Conservation (phyloP, 140 eudicot species). For the Bidens hawaiensis region DNA sequence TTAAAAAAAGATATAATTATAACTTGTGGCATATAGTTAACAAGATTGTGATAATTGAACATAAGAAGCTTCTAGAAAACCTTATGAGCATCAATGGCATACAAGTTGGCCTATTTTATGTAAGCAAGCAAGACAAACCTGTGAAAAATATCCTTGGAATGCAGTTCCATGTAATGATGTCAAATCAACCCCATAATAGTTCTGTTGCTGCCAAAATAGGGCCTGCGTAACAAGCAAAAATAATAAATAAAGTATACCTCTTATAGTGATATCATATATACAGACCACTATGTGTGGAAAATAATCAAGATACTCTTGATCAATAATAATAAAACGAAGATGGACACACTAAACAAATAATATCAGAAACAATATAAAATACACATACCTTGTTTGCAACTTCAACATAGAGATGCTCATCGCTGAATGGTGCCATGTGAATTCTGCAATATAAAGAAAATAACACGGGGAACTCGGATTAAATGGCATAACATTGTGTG, state of each 20-base stretch:
- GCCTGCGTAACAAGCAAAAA: slow-evolving; percentile 49
- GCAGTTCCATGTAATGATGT: slow-evolving; percentile 89
- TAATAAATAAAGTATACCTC: background rate
- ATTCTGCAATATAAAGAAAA: slow-evolving; percentile 43
- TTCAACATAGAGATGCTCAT: slow-evolving; percentile 75
- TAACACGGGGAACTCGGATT: background rate
- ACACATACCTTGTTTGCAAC: slow-evolving; percentile 77
- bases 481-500: background rate
- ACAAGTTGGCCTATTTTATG: no score
- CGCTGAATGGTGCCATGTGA: slow-evolving; percentile 98
- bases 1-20: no score
- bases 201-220: slow-evolving; percentile 97
- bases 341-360: background rate
- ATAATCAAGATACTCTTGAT: slow-evolving; percentile 2
- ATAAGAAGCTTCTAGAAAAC: background rate
- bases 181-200: slow-evolving; percentile 93
- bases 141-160: slow-evolving; percentile 94
- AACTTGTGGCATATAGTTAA: no score
- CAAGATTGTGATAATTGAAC: background rate
- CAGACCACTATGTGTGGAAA: background rate
- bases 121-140: no score
- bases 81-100: background rate
- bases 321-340: background rate
- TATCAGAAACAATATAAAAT: slow-evolving; percentile 1
- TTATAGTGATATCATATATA: background rate